These are phyloP conservation scores for Skeletonema tropicum DNA, from an alignment of 108 stramenopile genomes.

Conservation along the genomic window DNA sequence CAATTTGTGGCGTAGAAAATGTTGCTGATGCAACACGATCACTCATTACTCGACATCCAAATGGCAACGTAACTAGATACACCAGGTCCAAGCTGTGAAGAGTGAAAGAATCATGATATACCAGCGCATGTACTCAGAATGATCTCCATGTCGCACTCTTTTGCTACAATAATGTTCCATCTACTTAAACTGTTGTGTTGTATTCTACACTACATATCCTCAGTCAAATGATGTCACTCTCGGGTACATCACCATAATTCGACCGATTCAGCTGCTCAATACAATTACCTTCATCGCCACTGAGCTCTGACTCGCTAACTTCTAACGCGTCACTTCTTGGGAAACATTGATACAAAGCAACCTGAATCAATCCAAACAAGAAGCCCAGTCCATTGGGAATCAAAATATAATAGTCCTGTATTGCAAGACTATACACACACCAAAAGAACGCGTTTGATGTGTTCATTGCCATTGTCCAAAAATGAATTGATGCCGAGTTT, in stretches of 20 bases:
- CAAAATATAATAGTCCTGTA: constrained; percentile 68
- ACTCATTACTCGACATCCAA: constrained; percentile 42
- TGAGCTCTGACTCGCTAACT: constrained; percentile 5
- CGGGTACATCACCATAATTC: background rate
- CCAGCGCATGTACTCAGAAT: background rate
- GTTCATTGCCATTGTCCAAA: constrained; percentile 75
- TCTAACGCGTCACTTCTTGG: constrained; percentile 9
- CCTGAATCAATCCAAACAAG: constrained; percentile 62
- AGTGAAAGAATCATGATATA: background rate
- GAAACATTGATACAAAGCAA: constrained; percentile 44
- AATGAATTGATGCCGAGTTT: constrained; percentile 64
- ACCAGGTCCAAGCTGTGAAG: constrained; percentile 36
- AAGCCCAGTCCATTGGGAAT: constrained; percentile 81
- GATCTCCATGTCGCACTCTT: background rate
- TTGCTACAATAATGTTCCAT: background rate
- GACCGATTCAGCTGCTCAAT: constrained; percentile 7
- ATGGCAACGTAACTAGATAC: constrained; percentile 24
- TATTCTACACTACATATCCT: background rate
- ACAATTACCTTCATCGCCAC: constrained; percentile 6
- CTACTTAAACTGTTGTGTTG: background rate
- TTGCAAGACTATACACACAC: constrained; percentile 70
- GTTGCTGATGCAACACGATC: constrained; percentile 41
- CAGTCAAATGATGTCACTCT: constrained; percentile 3
- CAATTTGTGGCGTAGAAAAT: constrained; percentile 61
- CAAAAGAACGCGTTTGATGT: constrained; percentile 77